Evolutionary conservation across 768 basidiomycete genomes (phyloP).

Genomic region (Russula emetica): DNA sequence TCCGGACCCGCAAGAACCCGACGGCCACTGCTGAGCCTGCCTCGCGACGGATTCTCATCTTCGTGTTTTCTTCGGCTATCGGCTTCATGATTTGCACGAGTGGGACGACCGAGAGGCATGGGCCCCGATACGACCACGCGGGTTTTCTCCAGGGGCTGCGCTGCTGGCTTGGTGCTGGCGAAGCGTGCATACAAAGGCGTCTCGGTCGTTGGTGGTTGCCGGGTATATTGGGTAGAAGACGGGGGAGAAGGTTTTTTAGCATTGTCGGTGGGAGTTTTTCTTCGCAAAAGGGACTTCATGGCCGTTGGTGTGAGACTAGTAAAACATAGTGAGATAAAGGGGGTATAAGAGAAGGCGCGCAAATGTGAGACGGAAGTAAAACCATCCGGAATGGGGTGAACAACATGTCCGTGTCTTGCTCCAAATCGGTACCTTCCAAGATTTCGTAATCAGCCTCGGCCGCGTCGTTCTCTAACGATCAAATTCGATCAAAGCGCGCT

Average conservation of each 20-base stretch:
- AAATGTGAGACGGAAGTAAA: background rate
- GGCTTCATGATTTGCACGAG: background rate
- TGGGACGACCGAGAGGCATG: slow-evolving; percentile 28
- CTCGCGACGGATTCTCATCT: background rate
- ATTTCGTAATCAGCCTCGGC: background rate
- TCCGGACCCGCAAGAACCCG: slow-evolving; percentile 7
- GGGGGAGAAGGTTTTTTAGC: slow-evolving; percentile 13
- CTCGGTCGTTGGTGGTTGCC: slow-evolving; percentile 10
- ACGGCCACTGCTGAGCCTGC: background rate
- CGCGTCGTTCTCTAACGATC: too few relatives aligned
- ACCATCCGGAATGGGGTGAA: background rate
- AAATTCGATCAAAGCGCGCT: too few relatives aligned
- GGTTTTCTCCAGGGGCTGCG: slow-evolving; percentile 12
- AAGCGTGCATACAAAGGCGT: slow-evolving; percentile 34
- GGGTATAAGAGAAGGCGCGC: slow-evolving; percentile 18
- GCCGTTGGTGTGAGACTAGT: slow-evolving; percentile 5
- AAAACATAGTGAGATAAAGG: slow-evolving; percentile 8
- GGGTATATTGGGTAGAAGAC: slow-evolving; percentile 3
- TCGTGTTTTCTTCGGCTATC: slow-evolving; percentile 11
- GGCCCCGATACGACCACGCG: slow-evolving; percentile 31
- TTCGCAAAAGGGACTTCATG: slow-evolving; percentile 28
- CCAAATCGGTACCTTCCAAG: background rate
- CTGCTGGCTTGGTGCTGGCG: slow-evolving; percentile 23
- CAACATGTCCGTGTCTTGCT: background rate
- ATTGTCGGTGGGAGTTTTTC: slow-evolving; percentile 12